These are phyloP conservation scores for Phytophthora fragariae DNA, from an alignment of 352 stramenopile genomes.

Conservation along the genomic window DNA sequence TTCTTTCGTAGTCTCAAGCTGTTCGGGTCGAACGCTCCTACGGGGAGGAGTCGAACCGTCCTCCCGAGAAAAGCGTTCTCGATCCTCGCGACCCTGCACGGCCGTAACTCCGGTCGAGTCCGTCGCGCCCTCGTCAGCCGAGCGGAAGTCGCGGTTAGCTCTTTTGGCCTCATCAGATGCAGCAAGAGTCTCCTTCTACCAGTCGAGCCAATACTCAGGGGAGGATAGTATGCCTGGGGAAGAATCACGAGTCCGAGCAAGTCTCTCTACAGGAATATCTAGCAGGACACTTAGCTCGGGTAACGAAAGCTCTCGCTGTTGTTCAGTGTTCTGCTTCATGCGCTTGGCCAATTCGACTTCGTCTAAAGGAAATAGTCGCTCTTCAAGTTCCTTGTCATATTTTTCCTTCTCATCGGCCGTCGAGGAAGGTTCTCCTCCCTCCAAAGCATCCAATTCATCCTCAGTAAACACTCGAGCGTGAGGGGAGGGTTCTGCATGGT, in stretches of 20 bases:
- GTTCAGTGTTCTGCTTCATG: neutral
- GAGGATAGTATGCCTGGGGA: neutral
- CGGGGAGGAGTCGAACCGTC: too few species aligned
- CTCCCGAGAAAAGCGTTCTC: too few species aligned
- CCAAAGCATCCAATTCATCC: neutral
- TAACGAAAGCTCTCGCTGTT: neutral
- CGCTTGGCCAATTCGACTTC: constrained; percentile 2
- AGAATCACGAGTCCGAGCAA: neutral
- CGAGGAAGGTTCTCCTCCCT: neutral
- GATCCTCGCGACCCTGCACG: too few species aligned
- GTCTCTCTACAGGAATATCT: neutral
- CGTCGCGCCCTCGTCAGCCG: too few species aligned
- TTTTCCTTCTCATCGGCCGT: neutral
- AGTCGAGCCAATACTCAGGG: constrained; percentile 8
- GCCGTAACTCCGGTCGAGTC: too few species aligned
- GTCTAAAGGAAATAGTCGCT: neutral
- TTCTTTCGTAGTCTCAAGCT: too few species aligned
- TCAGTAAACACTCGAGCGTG: neutral
- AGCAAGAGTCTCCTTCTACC: constrained; percentile 2
- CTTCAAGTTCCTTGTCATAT: constrained; percentile 13
- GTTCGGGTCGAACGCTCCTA: too few species aligned
- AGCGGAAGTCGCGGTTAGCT: constrained; percentile 2
- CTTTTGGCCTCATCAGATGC: neutral
- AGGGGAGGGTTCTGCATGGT: neutral
- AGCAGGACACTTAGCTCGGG: neutral